Evolutionary conservation across 805 yeast genomes (phyloP).

Genomic region (Pichia nakasei): DNA sequence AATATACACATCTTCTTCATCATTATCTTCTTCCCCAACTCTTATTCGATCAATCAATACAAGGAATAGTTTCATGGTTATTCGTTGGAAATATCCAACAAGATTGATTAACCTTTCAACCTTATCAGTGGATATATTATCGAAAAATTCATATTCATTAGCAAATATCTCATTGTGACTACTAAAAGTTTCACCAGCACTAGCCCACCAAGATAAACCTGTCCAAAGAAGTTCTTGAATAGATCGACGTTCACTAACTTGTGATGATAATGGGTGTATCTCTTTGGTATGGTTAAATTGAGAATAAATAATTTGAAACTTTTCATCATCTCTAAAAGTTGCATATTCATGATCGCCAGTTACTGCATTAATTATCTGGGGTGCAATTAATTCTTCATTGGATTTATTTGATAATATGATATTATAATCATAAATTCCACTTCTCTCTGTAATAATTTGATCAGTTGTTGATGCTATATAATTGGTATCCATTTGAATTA

Average conservation of each 20-base stretch:
- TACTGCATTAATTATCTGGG: constrained; percentile 13
- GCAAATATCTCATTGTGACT: constrained; percentile 31
- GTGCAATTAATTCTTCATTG: constrained; percentile 12
- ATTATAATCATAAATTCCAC: constrained; percentile 40
- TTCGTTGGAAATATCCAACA: constrained; percentile 44
- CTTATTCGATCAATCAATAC: constrained; percentile 29
- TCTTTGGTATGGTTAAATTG: constrained; percentile 8
- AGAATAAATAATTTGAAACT: constrained; percentile 25
- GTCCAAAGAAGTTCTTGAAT: constrained; percentile 56
- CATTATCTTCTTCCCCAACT: not conserved
- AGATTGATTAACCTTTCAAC: constrained; percentile 23
- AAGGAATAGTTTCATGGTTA: constrained; percentile 36
- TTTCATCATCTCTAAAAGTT: constrained; percentile 31
- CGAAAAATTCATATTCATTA: constrained; percentile 26
- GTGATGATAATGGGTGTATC: constrained; percentile 16
- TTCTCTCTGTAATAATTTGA: constrained; percentile 49
- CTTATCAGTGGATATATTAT: constrained; percentile 16
- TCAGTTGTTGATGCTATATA: constrained; percentile 62
- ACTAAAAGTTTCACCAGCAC: constrained; percentile 59
- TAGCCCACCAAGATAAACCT: constrained; percentile 82
- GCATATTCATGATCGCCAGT: constrained; percentile 16
- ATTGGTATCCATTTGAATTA: constrained; percentile 23
- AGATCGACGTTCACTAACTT: constrained; percentile 33
- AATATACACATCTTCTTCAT: not conserved
- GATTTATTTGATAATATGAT: constrained; percentile 20